Percentiles rank a stretch among this genome's conserved stretches.
Evolutionary conservation across 768 basidiomycete genomes (phyloP).

Genomic region (Boletus insuetus): DNA sequence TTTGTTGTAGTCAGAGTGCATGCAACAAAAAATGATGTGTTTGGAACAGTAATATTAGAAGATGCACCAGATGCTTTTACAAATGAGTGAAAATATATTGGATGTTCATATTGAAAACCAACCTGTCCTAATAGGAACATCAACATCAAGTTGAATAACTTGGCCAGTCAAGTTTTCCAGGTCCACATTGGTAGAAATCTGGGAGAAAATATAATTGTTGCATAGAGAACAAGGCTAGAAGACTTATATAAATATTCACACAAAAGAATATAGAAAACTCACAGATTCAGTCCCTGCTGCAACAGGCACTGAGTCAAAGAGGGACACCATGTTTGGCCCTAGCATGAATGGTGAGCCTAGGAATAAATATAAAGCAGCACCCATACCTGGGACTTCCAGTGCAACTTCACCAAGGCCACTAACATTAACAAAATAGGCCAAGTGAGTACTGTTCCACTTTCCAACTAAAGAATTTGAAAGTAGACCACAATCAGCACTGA

Average conservation of each 20-base stretch:
- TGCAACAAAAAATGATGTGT: slow-evolving; percentile 2
- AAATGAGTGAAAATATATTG: neutral
- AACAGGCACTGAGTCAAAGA: too few species aligned
- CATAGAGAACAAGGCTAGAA: neutral
- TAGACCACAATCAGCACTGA: slow-evolving; percentile 15
- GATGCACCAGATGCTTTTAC: neutral
- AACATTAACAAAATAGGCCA: neutral
- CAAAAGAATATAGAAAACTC: neutral
- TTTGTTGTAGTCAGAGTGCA: slow-evolving; percentile 1
- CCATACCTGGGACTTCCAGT: neutral
- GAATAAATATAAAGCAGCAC: neutral
- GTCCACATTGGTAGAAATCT: neutral
- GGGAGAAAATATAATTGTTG: neutral
- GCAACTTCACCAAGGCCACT: slow-evolving; percentile 4
- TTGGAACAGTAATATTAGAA: neutral
- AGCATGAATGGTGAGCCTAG: neutral
- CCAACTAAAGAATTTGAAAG: slow-evolving; percentile 5
- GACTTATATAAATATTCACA: neutral
- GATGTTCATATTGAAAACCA: neutral
- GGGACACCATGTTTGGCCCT: neutral
- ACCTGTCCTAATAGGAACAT: neutral
- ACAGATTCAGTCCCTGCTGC: neutral
- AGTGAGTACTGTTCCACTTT: neutral
- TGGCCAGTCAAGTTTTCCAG: neutral
- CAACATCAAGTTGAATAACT: neutral